A percentile compares a stretch with the other conserved stretches of the same genome.
Evolutionary conservation across 2,329 filamentous ascomycete species (phyloP).

Genomic region (Lachnum nothofagi): DNA sequence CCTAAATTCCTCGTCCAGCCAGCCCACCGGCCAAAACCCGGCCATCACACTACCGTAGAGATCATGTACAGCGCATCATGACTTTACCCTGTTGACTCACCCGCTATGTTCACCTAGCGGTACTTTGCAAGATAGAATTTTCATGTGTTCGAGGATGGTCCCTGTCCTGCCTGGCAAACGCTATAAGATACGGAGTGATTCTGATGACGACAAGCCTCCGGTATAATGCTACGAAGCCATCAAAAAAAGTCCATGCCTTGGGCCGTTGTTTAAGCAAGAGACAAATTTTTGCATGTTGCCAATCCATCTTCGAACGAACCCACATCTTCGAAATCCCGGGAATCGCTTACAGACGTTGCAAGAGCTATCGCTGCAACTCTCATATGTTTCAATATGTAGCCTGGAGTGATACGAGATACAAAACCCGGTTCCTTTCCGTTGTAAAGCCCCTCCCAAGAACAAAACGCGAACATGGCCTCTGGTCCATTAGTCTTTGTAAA

Average conservation of each 20-base stretch:
- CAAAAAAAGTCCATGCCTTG: too few species aligned
- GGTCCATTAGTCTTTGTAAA: conserved; percentile 1
- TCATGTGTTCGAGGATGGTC: too few species aligned
- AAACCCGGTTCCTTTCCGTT: not conserved
- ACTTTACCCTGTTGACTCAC: conserved; percentile 11
- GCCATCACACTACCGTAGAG: conserved; percentile 10
- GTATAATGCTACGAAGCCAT: too few species aligned
- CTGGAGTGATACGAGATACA: conserved; percentile 11
- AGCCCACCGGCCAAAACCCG: not conserved
- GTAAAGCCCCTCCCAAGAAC: not conserved
- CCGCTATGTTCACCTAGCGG: too few species aligned
- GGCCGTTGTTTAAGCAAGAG: too few species aligned
- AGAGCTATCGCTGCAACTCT: not conserved
- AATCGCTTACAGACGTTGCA: not conserved
- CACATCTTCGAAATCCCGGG: too few species aligned
- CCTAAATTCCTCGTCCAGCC: not conserved
- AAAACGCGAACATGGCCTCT: not conserved
- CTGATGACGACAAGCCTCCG: too few species aligned
- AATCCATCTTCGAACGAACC: too few species aligned
- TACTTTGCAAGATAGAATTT: too few species aligned
- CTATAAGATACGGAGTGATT: too few species aligned
- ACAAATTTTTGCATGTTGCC: too few species aligned
- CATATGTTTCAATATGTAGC: conserved; percentile 5
- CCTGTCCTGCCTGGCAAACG: too few species aligned
- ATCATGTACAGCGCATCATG: conserved; percentile 29